Base-by-base conservation (phyloP, 2,329 filamentous ascomycete genomes). In the Aspergillus tubingensis region DNA sequence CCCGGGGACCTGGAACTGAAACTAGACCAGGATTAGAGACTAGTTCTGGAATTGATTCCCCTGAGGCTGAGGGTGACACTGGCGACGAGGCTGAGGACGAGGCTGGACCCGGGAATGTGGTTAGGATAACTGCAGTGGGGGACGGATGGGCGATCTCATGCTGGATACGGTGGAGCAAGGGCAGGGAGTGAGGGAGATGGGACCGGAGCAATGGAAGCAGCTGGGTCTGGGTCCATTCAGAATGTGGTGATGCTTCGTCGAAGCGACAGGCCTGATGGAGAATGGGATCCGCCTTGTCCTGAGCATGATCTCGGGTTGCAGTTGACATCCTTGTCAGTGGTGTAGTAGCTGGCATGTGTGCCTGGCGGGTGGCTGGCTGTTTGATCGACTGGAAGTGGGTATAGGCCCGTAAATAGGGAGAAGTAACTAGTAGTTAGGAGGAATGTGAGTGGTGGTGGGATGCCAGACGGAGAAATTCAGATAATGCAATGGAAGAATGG, bases 111-210 rank as follows among this genome's bases (percentile, higher is more conserved):
- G 68, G 65, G 53, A 76, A 74, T 15, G 74, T 76, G 17, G 72
- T 70, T 7, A 78, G 64, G 58, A 74, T 68, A 39, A 66, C 63
- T 19, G 75, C 74, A 5, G 74, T 77, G 36, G 66, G 19, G 3
- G 70, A 72, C 6, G 72, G 70, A 62, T 74, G 70, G 2, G 67
- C 61, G 52, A 70, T 27, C 36, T 72, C 67, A 60, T 77, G 74
- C 61, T 80, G 77, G 57, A 80, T 73, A 36, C 77, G 70, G 8
- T 77, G 72, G 19, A 76, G 61, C 0, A 79, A 58, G 1, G 76
- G 70, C 3, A 76, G 65, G 2, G 76, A 76, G 57, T 74, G 68
- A 1, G 78, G 78, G 7, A 80, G 66, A 44, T 76, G 69, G 5
- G 67, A 30, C n/a, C 67, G 62, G 3, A 80, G 72, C 43, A 64